phyloP scores from a whole-genome alignment of 306 rosid species.

The Trifolium fragiferum region DNA sequence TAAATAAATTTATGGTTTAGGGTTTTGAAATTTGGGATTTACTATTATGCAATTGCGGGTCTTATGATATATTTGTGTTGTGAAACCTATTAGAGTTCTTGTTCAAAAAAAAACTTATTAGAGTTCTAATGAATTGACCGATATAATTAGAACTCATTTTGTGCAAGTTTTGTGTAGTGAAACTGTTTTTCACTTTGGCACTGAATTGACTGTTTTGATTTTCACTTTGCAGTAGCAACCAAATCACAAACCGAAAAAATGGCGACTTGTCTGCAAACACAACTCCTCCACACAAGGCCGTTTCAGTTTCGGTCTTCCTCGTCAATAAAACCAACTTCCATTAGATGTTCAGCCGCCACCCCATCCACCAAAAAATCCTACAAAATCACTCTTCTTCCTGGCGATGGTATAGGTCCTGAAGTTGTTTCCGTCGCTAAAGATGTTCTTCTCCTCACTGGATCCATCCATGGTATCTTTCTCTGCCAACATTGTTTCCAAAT shows the following conservation, averaged over 20 bases:
- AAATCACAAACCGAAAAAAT: conserved; percentile 17
- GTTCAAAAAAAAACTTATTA: no score
- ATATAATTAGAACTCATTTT: no score
- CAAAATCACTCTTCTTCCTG: conserved; percentile 79
- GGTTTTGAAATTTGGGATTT: no score
- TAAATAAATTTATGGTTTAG: no score
- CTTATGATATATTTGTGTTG: no score
- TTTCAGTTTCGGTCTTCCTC: conserved; percentile 31
- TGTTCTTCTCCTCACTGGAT: conserved; percentile 70
- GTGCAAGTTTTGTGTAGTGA: no score
- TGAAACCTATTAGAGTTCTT: no score
- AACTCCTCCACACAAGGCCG: conserved; percentile 44
- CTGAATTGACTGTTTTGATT: no score
- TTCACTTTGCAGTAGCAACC: not conserved
- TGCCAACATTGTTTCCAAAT: not conserved
- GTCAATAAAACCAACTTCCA: conserved; percentile 34
- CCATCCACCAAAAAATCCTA: conserved; percentile 62
- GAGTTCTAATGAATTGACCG: no score
- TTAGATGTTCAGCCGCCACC: conserved; percentile 57
- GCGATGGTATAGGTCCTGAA: conserved; percentile 96
- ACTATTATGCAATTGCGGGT: no score
- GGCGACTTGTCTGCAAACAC: conserved; percentile 67
- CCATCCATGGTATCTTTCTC: conserved; percentile 59
- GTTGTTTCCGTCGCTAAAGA: conserved; percentile 80
- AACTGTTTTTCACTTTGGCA: no score